These are phyloP conservation scores for Pythium sp. DNA, from an alignment of 352 stramenopile genomes.

Conservation along the genomic window DNA sequence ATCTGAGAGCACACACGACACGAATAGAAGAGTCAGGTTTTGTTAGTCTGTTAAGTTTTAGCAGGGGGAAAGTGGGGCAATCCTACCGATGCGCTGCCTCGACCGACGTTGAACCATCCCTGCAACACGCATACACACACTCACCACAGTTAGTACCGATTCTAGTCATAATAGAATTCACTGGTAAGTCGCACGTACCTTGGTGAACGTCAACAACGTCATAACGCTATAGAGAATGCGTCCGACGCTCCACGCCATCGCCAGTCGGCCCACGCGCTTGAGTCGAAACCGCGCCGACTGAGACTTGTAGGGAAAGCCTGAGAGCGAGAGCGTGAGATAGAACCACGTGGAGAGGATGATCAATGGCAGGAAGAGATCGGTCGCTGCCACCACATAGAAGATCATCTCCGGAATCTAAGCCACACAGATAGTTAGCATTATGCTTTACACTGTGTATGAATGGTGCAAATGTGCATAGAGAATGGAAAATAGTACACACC, in stretches of 20 bases:
- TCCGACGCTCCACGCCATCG: slow-evolving; percentile 82
- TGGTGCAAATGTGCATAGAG: background rate
- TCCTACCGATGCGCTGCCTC: slow-evolving; percentile 60
- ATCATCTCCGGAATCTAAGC: slow-evolving; percentile 63
- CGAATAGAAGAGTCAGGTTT: background rate
- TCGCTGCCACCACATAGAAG: slow-evolving; percentile 79
- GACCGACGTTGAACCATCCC: slow-evolving; percentile 84
- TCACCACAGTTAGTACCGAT: background rate
- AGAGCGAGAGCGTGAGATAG: slow-evolving; percentile 87
- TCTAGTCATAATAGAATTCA: background rate
- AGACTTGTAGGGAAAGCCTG: slow-evolving; percentile 86
- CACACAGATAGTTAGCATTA: background rate
- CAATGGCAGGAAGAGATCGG: slow-evolving; percentile 85
- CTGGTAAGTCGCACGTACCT: slow-evolving; percentile 28
- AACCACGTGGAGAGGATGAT: slow-evolving; percentile 89
- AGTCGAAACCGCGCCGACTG: slow-evolving; percentile 53
- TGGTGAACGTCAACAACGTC: slow-evolving; percentile 84
- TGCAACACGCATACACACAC: slow-evolving; percentile 16
- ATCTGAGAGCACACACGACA: slow-evolving; percentile 26
- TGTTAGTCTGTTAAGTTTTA: background rate
- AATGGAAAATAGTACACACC: slow-evolving; percentile 25
- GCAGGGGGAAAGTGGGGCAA: background rate
- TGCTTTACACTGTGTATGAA: background rate
- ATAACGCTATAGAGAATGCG: slow-evolving; percentile 88
- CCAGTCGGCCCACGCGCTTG: slow-evolving; percentile 52